Evolutionary conservation across 2,329 filamentous ascomycete genomes (phyloP).

Genomic region (Berkeleyomyces rouxiae): DNA sequence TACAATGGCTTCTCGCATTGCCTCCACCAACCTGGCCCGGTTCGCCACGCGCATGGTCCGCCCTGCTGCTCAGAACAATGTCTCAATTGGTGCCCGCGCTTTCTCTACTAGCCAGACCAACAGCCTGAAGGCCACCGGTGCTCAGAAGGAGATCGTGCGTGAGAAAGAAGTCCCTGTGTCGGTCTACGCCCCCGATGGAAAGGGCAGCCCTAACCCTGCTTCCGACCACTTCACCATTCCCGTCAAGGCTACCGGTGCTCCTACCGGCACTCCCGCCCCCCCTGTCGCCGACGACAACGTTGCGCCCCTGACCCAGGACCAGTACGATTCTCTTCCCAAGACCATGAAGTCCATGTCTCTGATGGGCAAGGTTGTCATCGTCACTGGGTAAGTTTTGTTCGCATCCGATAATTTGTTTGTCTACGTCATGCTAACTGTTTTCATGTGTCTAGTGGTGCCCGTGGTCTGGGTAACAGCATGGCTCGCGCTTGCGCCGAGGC

Average conservation of each 20-base stretch:
- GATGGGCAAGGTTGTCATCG: constrained; percentile 51
- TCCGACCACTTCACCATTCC: constrained; percentile 39
- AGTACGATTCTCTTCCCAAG: constrained; percentile 40
- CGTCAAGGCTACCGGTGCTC: constrained; percentile 29
- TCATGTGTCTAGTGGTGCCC: constrained; percentile 40
- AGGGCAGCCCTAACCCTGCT: constrained; percentile 24
- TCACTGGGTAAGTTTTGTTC: constrained; percentile 44
- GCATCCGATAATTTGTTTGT: not conserved
- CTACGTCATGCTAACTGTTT: not conserved
- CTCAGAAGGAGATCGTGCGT: constrained; percentile 35
- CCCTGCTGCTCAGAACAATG: constrained; percentile 23
- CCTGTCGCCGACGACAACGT: constrained; percentile 30
- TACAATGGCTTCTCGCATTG: constrained; percentile 20
- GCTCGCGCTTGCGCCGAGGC: constrained; percentile 61
- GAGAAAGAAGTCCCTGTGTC: constrained; percentile 42
- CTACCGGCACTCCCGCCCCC: constrained; percentile 25
- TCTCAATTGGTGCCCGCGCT: constrained; percentile 5
- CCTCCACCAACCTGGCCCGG: constrained; percentile 18
- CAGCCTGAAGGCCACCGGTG: constrained; percentile 16
- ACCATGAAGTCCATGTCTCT: constrained; percentile 55
- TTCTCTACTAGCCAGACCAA: constrained; percentile 8
- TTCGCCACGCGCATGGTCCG: constrained; percentile 18
- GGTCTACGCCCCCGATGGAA: constrained; percentile 32
- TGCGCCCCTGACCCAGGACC: constrained; percentile 34
- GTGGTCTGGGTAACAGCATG: constrained; percentile 66